Evolutionary conservation across 2,329 filamentous ascomycete species (phyloP).

Genomic region (Fusarium domesticum): DNA sequence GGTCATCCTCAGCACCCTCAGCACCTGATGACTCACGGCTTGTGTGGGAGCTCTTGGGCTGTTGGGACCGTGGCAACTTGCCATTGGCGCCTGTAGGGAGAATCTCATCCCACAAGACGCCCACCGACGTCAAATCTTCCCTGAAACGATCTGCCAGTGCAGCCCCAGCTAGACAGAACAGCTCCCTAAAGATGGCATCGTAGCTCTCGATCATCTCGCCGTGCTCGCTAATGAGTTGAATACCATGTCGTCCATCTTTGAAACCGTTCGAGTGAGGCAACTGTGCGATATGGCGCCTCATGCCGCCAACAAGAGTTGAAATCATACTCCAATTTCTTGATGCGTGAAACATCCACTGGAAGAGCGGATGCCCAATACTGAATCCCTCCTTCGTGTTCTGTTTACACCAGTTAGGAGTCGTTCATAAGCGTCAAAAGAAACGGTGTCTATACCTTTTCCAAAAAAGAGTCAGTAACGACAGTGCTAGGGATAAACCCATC

Average conservation of each 20-base stretch:
- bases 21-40: slow-evolving; percentile 12
- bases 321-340: slow-evolving; percentile 74
- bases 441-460: slow-evolving; percentile 53
- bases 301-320: slow-evolving; percentile 64
- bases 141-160: slow-evolving; percentile 68
- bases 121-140: slow-evolving; percentile 60
- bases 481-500: slow-evolving; percentile 67
- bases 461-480: slow-evolving; percentile 75
- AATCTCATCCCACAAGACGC: slow-evolving; percentile 73
- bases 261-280: slow-evolving; percentile 34
- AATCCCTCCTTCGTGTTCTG: slow-evolving; percentile 66
- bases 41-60: slow-evolving; percentile 16
- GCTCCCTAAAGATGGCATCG: slow-evolving; percentile 72
- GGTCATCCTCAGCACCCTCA: slow-evolving; percentile 16
- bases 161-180: slow-evolving; percentile 77
- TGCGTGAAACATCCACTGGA: slow-evolving; percentile 83
- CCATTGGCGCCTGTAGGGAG: slow-evolving; percentile 56
- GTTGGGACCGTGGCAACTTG: slow-evolving; percentile 17
- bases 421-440: not conserved
- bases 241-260: slow-evolving; percentile 25
- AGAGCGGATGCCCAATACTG: slow-evolving; percentile 71
- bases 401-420: slow-evolving; percentile 15
- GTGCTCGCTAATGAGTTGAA: slow-evolving; percentile 51
- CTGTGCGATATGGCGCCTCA: slow-evolving; percentile 66
- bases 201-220: slow-evolving; percentile 64